A percentile compares a stretch with the other conserved stretches of the same genome.
Conservation (phyloP, 2,329 filamentous ascomycete genomes). For the Pseudogymnoascus sp. region DNA sequence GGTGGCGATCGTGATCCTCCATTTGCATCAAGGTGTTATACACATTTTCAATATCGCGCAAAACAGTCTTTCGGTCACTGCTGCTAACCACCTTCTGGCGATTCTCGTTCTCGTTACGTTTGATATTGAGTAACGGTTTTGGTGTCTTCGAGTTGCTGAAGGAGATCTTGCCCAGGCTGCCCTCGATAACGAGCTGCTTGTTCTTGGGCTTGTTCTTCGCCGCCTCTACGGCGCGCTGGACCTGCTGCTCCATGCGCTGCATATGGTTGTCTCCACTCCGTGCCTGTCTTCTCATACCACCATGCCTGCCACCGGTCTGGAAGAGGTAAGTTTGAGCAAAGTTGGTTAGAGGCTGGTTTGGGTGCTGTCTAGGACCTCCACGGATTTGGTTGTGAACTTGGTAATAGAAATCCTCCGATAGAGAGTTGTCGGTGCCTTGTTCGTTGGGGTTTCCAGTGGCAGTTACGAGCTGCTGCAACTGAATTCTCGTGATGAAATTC, state of each 20-base stretch:
- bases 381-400: constrained; percentile 95
- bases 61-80: constrained; percentile 70
- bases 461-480: constrained; percentile 89
- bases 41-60: constrained; percentile 80
- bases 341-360: constrained; percentile 85
- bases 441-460: constrained; percentile 83
- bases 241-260: constrained; percentile 98
- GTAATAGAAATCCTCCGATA: constrained; percentile 96
- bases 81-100: constrained; percentile 44
- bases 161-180: constrained; percentile 92
- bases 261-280: constrained; percentile 91
- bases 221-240: constrained; percentile 91
- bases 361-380: constrained; percentile 79
- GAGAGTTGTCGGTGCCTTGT: constrained; percentile 65
- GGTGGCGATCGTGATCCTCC: constrained; percentile 80
- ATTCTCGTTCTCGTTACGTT: constrained; percentile 61
- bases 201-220: constrained; percentile 98
- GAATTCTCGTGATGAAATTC: constrained; percentile 97
- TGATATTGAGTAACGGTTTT: constrained; percentile 90
- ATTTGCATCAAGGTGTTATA: constrained; percentile 86
- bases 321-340: constrained; percentile 97
- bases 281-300: constrained; percentile 63
- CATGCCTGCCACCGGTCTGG: constrained; percentile 80
- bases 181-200: constrained; percentile 91
- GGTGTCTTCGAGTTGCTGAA: constrained; percentile 99